Conservation (phyloP, 2,329 filamentous ascomycete genomes). For the Aspergillus sp. region DNA sequence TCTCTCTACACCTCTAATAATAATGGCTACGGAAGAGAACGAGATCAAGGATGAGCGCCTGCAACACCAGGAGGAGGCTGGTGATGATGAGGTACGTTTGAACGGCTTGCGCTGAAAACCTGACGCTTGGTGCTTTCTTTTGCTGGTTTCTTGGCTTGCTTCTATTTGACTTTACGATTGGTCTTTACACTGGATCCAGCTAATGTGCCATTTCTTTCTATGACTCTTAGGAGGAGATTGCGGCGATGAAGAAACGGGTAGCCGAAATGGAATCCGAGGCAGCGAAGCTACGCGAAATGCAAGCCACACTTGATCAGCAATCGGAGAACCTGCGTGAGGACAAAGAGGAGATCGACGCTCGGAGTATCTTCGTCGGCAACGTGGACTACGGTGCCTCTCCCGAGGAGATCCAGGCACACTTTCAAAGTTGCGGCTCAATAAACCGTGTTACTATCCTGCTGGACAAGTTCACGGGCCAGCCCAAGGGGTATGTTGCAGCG, state of each 20-base stretch:
- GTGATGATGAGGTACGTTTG: constrained; percentile 48
- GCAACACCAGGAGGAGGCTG: constrained; percentile 43
- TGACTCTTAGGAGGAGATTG: constrained; percentile 68
- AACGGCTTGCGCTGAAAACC: constrained; percentile 1
- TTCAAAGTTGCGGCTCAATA: constrained; percentile 95
- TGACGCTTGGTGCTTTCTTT: constrained; percentile 1
- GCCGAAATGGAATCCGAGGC: constrained; percentile 91
- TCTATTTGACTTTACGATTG: not conserved
- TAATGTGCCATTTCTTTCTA: constrained; percentile 13
- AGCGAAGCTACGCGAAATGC: constrained; percentile 83
- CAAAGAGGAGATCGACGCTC: constrained; percentile 91
- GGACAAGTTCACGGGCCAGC: constrained; percentile 98
- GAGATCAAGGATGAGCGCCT: constrained; percentile 42
- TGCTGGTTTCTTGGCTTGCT: not conserved
- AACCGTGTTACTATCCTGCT: constrained; percentile 96
- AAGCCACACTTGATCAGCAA: constrained; percentile 80
- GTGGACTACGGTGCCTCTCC: constrained; percentile 97
- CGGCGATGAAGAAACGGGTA: constrained; percentile 81
- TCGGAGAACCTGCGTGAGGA: constrained; percentile 81
- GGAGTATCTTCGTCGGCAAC: constrained; percentile 97
- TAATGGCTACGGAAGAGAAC: constrained; percentile 40
- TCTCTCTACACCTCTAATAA: constrained; percentile 13
- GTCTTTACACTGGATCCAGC: not conserved
- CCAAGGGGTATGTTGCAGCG: constrained; percentile 78
- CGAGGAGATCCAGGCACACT: constrained; percentile 97